A percentile compares a stretch with the other conserved stretches of the same genome.
Conservation (phyloP, 2,329 filamentous ascomycete species). For the Curvularia verruculosa region DNA sequence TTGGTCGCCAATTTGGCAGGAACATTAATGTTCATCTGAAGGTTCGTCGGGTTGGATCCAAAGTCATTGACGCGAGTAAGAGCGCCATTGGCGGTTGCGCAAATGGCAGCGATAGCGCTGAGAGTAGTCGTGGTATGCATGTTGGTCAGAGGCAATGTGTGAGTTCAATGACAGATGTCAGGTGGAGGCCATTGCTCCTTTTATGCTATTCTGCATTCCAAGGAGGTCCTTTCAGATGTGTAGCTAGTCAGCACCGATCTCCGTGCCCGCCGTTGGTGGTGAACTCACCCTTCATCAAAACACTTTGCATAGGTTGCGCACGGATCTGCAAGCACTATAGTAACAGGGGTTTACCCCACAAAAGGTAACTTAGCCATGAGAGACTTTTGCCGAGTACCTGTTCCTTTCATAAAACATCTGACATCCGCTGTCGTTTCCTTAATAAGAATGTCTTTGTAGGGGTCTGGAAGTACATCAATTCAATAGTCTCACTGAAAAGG, state of each 20-base stretch:
- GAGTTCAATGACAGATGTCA: not conserved
- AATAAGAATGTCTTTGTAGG: not conserved
- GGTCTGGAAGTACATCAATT: not conserved
- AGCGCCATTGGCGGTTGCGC: slow-evolving; percentile 19
- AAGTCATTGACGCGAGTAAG: slow-evolving; percentile 50
- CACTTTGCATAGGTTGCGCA: not conserved
- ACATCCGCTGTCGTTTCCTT: not conserved
- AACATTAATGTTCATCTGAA: slow-evolving; percentile 60
- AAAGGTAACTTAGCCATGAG: not conserved
- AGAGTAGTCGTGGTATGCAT: slow-evolving; percentile 16
- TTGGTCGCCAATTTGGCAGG: slow-evolving; percentile 51
- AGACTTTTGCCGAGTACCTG: not conserved
- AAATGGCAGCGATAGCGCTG: slow-evolving; percentile 9
- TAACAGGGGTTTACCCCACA: not conserved
- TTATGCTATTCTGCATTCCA: not conserved
- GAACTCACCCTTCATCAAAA: not conserved
- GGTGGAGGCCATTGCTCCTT: not conserved
- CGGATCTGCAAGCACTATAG: not conserved
- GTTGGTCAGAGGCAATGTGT: not conserved
- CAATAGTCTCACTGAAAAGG: not conserved
- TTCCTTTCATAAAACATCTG: not conserved
- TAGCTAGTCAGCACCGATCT: not conserved
- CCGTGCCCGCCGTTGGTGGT: slow-evolving; percentile 2
- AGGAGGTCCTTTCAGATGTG: not conserved
- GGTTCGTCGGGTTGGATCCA: slow-evolving; percentile 52